phyloP scores from a whole-genome alignment of 2,329 filamentous ascomycete genomes.

The Cladosporium phlei region DNA sequence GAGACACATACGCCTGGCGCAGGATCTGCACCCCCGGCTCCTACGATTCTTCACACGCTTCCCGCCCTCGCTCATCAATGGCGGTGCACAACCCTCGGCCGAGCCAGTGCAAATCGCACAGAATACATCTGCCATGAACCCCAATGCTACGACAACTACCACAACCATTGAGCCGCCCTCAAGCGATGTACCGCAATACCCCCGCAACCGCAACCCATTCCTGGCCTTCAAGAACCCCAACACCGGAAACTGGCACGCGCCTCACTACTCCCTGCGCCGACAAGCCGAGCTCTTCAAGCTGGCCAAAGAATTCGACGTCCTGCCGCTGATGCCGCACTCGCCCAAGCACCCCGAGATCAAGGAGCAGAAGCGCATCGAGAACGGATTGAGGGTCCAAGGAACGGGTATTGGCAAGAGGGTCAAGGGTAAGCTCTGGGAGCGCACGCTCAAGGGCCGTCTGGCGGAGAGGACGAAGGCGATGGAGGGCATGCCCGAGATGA shows the following conservation, averaged over 20 bases:
- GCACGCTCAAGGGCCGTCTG: slow-evolving; percentile 75
- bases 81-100: slow-evolving; percentile 6
- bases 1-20: slow-evolving; percentile 48
- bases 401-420: slow-evolving; percentile 82
- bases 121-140: slow-evolving; percentile 39
- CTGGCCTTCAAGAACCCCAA: slow-evolving; percentile 68
- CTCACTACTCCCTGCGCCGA: slow-evolving; percentile 74
- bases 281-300: slow-evolving; percentile 91
- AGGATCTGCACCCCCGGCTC: slow-evolving; percentile 70
- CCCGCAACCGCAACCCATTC: slow-evolving; percentile 69
- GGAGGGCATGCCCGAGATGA: slow-evolving; percentile 88
- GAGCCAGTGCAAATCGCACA: slow-evolving; percentile 17
- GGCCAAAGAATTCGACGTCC: slow-evolving; percentile 54
- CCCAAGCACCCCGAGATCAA: slow-evolving; percentile 50
- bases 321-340: slow-evolving; percentile 31
- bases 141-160: slow-evolving; percentile 38
- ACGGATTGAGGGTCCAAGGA: slow-evolving; percentile 80
- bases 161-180: slow-evolving; percentile 29
- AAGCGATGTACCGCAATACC: slow-evolving; percentile 17
- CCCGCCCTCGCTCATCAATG: slow-evolving; percentile 54
- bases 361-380: slow-evolving; percentile 67
- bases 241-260: slow-evolving; percentile 79
- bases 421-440: slow-evolving; percentile 93
- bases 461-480: slow-evolving; percentile 88
- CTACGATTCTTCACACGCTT: slow-evolving; percentile 85